These are phyloP conservation scores for Rubus idaeus DNA, from an alignment of 306 rosid genomes.

Conservation along the genomic window DNA sequence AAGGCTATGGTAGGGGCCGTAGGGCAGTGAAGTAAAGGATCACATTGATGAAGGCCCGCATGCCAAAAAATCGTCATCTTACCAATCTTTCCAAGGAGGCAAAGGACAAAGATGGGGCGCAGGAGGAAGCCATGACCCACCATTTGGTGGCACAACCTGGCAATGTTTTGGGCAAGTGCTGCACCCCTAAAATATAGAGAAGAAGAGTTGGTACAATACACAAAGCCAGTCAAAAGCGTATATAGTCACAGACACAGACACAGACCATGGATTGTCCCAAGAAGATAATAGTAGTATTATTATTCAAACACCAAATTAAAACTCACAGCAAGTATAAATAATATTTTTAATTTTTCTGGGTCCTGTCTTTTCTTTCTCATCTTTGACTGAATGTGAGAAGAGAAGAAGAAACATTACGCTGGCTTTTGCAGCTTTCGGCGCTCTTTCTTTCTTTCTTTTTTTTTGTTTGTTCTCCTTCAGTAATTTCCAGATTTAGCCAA, in stretches of 20 bases:
- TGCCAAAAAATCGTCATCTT: not conserved
- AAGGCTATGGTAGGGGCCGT: too few species aligned
- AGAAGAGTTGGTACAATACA: not conserved
- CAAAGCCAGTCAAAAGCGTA: slow-evolving; percentile 16
- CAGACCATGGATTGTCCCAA: slow-evolving; percentile 22
- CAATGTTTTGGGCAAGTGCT: not conserved
- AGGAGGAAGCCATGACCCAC: slow-evolving; percentile 7
- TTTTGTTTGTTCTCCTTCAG: not conserved
- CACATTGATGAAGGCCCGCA: not conserved
- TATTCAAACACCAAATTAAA: not conserved
- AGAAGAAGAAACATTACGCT: slow-evolving; percentile 19
- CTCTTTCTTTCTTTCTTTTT: slow-evolving; percentile 35
- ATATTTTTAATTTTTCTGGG: slow-evolving; percentile 3
- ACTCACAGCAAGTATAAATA: not conserved
- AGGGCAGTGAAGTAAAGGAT: not conserved
- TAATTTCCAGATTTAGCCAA: slow-evolving; percentile 31
- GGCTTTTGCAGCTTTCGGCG: slow-evolving; percentile 72
- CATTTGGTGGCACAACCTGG: slow-evolving; percentile 16
- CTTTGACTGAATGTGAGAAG: slow-evolving; percentile 51
- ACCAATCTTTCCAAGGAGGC: not conserved
- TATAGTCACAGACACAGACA: slow-evolving; percentile 4
- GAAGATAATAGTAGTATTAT: slow-evolving; percentile 1
- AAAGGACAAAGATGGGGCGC: not conserved
- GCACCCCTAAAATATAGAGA: not conserved
- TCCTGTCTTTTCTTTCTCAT: slow-evolving; percentile 39